These are phyloP conservation scores for Solanum rostratum DNA, from an alignment of 257 asterid genomes.

Conservation along the genomic window DNA sequence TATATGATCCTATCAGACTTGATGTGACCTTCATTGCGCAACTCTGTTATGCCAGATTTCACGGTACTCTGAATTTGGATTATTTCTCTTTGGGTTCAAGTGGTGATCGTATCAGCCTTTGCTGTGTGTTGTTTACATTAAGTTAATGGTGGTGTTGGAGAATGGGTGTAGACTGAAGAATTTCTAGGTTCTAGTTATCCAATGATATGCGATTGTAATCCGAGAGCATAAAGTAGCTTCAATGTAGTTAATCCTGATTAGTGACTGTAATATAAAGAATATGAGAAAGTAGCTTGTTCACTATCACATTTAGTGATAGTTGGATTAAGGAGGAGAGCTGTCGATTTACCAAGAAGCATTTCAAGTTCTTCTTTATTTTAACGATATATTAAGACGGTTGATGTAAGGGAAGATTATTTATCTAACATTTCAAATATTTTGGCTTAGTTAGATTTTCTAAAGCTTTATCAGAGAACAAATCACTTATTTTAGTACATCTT, in stretches of 20 bases:
- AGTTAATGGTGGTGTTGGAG: background rate
- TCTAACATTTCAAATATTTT: background rate
- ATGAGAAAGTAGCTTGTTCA: background rate
- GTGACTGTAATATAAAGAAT: background rate
- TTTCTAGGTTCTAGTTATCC: background rate
- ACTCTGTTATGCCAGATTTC: background rate
- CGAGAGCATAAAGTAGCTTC: background rate
- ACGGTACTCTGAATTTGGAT: background rate
- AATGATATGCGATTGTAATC: background rate
- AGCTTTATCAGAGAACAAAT: background rate
- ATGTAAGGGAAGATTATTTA: background rate
- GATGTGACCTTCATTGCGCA: background rate
- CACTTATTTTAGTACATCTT: background rate
- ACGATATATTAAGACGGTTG: background rate
- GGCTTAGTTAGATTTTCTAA: background rate
- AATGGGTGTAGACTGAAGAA: background rate
- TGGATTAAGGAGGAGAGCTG: background rate
- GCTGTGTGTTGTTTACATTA: background rate
- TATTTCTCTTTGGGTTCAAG: background rate
- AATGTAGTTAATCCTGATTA: background rate
- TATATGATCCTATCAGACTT: background rate
- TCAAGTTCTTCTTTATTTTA: background rate
- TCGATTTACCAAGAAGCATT: background rate
- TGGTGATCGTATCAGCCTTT: background rate
- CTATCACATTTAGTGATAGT: background rate